Conservation (phyloP, 73 alveolate species). For the Paramecium octaurelia region DNA sequence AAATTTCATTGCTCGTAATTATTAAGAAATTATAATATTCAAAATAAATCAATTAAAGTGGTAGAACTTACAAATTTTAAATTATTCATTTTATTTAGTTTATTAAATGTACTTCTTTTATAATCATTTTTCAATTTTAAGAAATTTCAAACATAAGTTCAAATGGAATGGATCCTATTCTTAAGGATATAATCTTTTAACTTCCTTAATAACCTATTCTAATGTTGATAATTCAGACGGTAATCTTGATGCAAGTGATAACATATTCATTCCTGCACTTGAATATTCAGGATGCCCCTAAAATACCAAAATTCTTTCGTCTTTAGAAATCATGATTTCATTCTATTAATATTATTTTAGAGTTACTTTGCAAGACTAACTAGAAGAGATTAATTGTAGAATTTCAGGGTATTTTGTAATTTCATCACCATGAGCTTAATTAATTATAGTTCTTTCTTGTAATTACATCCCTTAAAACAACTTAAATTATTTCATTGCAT, state of each 20-base stretch:
- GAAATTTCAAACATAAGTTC: background rate
- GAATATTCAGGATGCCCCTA: slow-evolving; percentile 26
- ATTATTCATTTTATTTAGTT: background rate
- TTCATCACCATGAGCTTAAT: slow-evolving; percentile 32
- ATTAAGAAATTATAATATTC: too few relatives aligned
- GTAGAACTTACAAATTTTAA: slow-evolving; percentile 46
- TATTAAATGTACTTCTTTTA: background rate
- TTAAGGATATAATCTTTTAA: background rate
- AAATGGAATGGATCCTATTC: background rate
- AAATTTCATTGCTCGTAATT: too few relatives aligned
- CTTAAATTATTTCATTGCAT: background rate
- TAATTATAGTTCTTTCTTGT: background rate
- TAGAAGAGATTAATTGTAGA: background rate
- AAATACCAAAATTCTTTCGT: background rate
- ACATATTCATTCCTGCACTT: background rate
- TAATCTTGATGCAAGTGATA: background rate
- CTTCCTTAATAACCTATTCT: background rate
- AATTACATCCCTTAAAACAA: background rate
- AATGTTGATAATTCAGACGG: background rate
- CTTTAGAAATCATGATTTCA: background rate
- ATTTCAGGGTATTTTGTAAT: background rate
- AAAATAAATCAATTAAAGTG: too few relatives aligned
- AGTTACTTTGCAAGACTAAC: background rate
- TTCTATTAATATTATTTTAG: background rate
- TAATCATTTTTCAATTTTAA: background rate